Base-by-base conservation (phyloP, 225 moss, liverwort and hornwort genomes). In the Sphagnum contortum region DNA sequence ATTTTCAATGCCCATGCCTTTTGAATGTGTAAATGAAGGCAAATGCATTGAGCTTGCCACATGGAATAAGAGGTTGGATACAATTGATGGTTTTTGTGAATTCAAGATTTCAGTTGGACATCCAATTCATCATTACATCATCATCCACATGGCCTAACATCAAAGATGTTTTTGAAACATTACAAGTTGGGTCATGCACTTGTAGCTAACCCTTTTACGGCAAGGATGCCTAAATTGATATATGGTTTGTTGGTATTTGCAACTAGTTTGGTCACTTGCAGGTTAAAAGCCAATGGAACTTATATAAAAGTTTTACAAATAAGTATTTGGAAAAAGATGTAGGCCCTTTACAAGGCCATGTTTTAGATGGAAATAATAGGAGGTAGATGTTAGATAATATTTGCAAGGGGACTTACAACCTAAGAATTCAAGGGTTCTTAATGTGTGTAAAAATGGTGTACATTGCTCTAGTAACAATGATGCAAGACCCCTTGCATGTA, bases 11-110 rank as follows among this genome's bases (percentile, higher is more conserved):
- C 64, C 52, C 10, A 65, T 52, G 13, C 64, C 13, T 9, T 65
- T 65, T 65, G 52, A 65, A 54, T 65, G 64, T 65, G 14, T 50
- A 50, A 52, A 65, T 65, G 64, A 65, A 51, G 44, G 3, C 2
- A 52, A 52, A 8, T 11, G 3, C 8, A 65, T 65, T 14, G 4
- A 12, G 3, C 66, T 56, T 66, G 55, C 45, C 3, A 66, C 66
- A 2, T 66, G 55, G 45, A 55, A 66, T 66, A 55, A 11, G 12
- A 66, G 54, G 12, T n/a, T 66, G 11, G 55, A 66, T 9, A 4
- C 11, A 5, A 47, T 66, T 55, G 45, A 66, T 9, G 55, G 45
- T 29, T 12, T 66, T 66, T 66, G 66, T 66, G 45, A 47, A 11
- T 2, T 56, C 0, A 66, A 66, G 12, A 47, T 5, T 5, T 10